Evolutionary conservation across 768 basidiomycete genomes (phyloP).

Genomic region (Boletus reticulatus): DNA sequence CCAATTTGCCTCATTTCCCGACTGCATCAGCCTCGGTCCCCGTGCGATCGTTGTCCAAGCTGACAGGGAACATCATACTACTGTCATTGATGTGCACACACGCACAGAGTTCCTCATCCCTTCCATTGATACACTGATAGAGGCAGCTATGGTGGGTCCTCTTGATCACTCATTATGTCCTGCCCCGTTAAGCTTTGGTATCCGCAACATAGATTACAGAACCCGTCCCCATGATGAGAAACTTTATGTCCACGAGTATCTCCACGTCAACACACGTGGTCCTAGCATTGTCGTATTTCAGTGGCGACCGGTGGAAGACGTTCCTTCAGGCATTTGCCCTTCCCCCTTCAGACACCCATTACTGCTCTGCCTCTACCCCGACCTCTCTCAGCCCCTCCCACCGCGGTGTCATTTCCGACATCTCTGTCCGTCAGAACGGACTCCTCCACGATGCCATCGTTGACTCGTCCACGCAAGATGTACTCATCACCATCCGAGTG

Average conservation of each 20-base stretch:
- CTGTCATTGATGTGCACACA: background rate
- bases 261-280: background rate
- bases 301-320: too few species aligned
- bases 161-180: background rate
- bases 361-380: background rate
- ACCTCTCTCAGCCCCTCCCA: background rate
- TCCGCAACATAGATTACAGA: background rate
- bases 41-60: background rate
- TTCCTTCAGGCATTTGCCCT: too few species aligned
- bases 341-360: too few species aligned
- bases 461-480: background rate
- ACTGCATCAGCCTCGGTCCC: background rate
- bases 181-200: background rate
- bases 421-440: background rate
- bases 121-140: background rate
- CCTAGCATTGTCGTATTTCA: too few species aligned
- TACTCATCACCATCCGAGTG: too few species aligned
- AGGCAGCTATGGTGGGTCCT: background rate
- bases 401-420: background rate
- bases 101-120: background rate
- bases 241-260: background rate
- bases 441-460: background rate
- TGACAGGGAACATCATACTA: too few species aligned
- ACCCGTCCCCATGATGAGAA: too few species aligned
- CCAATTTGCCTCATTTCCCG: background rate